These are phyloP conservation scores for Arabidopsis thaliana DNA, from an alignment of 345 rosid genomes.

Conservation along the genomic window TAIR10.1 NC_003070.9:22862501-22863000, in stretches of 20 bases:
- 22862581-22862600: background rate
- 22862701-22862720: background rate
- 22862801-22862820: too few relatives aligned
- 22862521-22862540: background rate
- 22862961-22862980: constrained; percentile 34
- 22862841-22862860: background rate
- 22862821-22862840: too few relatives aligned
- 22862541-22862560: background rate
- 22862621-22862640: background rate
- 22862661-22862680: constrained; percentile 29
- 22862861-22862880: background rate
- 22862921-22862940: constrained; percentile 5
- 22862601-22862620: background rate
- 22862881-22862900: background rate
- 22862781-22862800: too few relatives aligned
- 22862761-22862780: too few relatives aligned
- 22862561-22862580: background rate
- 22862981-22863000: constrained; percentile 32
- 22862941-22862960: constrained; percentile 33
- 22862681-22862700: background rate
- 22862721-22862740: constrained; percentile 2
- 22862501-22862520: background rate
- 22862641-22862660: background rate
- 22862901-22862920: constrained; percentile 22
- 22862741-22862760: too few relatives aligned